phyloP scores from a whole-genome alignment of 495 filamentous ascomycete genomes.

The Hypoxylon intermedium region DNA sequence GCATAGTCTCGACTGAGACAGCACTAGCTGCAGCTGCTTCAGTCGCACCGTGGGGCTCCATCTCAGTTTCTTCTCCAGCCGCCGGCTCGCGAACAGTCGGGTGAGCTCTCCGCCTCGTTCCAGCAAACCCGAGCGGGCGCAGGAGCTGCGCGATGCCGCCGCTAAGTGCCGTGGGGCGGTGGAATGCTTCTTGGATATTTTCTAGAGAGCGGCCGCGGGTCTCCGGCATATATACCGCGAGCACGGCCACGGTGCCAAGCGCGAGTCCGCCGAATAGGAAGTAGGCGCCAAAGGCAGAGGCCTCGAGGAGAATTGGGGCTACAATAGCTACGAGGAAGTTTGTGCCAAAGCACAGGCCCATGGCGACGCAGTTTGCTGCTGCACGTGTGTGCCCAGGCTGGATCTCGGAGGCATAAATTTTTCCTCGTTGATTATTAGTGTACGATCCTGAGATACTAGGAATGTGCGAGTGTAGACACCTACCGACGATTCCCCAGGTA shows the following conservation, averaged over 20 bases:
- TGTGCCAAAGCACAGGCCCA: constrained; percentile 35
- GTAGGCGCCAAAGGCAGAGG: constrained; percentile 63
- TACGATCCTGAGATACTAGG: too few relatives aligned
- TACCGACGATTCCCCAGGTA: constrained; percentile 62
- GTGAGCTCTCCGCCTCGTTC: constrained; percentile 12
- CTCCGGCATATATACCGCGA: constrained; percentile 65
- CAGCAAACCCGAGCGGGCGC: constrained; percentile 11
- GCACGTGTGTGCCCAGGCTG: constrained; percentile 62
- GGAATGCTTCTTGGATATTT: constrained; percentile 64
- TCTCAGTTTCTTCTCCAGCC: constrained; percentile 27
- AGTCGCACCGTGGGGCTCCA: constrained; percentile 10
- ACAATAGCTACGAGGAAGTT: constrained; percentile 72
- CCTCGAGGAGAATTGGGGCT: constrained; percentile 66
- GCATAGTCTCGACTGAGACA: constrained; percentile 22
- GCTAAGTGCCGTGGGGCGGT: constrained; percentile 27
- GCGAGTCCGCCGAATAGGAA: constrained; percentile 64
- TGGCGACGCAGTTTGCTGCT: constrained; percentile 57
- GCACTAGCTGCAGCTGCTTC: constrained; percentile 20
- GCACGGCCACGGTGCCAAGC: constrained; percentile 57
- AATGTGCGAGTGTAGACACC: too few relatives aligned
- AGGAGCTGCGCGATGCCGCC: constrained; percentile 16
- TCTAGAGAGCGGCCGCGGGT: constrained; percentile 64
- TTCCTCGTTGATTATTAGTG: too few relatives aligned
- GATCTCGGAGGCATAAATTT: constrained; percentile 64
- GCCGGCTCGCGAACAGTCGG: constrained; percentile 3